Conservation (phyloP, 495 filamentous ascomycete genomes). For the Xanthoparmelia taractica region DNA sequence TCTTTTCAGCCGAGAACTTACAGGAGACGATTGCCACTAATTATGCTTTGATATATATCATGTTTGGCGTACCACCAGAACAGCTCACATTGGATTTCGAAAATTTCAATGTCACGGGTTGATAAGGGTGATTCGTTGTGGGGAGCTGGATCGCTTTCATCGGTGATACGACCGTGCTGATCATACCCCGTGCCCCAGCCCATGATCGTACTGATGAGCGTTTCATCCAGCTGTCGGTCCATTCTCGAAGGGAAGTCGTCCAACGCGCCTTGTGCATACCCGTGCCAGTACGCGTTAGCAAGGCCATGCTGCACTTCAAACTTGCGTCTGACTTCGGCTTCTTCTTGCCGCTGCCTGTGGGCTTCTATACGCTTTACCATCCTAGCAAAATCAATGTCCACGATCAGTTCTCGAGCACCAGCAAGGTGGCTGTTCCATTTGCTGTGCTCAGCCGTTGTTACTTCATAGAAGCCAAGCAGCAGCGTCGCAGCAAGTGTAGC, state of each 20-base stretch:
- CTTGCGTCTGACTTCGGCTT: conserved; percentile 7
- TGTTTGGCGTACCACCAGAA: conserved; percentile 98
- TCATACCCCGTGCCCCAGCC: conserved; percentile 43
- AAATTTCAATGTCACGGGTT: conserved; percentile 66
- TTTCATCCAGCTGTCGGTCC: conserved; percentile 37
- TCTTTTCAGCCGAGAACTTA: conserved; percentile 41
- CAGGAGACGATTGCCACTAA: conserved; percentile 80
- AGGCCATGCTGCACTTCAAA: not conserved
- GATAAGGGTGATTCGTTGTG: conserved; percentile 43
- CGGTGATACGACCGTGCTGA: conserved; percentile 36
- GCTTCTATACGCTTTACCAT: conserved; percentile 64
- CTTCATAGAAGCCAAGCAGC: conserved; percentile 88
- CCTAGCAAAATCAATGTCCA: conserved; percentile 68
- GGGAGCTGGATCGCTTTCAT: conserved; percentile 24
- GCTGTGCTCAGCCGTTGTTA: conserved; percentile 86
- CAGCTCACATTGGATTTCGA: conserved; percentile 74
- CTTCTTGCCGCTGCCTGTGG: conserved; percentile 27
- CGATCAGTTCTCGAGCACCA: conserved; percentile 73
- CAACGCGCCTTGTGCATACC: conserved; percentile 9
- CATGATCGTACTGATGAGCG: conserved; percentile 38
- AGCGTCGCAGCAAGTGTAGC: conserved; percentile 81
- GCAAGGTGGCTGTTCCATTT: conserved; percentile 92
- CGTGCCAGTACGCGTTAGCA: conserved; percentile 8
- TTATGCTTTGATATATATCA: conserved; percentile 81
- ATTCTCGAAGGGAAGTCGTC: conserved; percentile 35